These are phyloP conservation scores for Paragyromitra xinjiangensis DNA, from an alignment of 495 filamentous ascomycete species.

Conservation along the genomic window DNA sequence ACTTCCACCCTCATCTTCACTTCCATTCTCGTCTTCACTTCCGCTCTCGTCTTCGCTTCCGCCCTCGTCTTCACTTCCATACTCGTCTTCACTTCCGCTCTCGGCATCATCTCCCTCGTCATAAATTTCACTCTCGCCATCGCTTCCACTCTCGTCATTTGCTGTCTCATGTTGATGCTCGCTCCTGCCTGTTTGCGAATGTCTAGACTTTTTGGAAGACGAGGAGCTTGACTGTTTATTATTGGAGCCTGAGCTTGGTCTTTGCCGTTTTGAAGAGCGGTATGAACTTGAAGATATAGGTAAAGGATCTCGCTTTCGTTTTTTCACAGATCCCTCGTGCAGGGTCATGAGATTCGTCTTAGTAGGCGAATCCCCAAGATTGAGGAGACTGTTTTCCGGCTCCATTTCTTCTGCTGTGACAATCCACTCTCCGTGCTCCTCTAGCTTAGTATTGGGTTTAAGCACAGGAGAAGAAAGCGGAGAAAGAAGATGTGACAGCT, in stretches of 20 bases:
- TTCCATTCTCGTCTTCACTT: too few species aligned
- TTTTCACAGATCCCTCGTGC: not conserved
- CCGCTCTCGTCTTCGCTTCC: too few species aligned
- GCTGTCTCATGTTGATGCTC: not conserved
- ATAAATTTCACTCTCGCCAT: not conserved
- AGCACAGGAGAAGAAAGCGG: not conserved
- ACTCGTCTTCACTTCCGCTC: too few species aligned
- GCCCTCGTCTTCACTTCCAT: too few species aligned
- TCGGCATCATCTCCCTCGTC: too few species aligned
- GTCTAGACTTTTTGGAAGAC: not conserved
- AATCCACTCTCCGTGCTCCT: slow-evolving; percentile 10
- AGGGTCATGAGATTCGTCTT: not conserved
- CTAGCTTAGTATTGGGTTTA: not conserved
- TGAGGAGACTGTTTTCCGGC: slow-evolving; percentile 1
- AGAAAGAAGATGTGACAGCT: not conserved
- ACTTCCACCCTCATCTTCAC: too few species aligned
- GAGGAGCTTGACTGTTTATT: not conserved
- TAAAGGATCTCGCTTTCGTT: not conserved
- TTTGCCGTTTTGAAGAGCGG: slow-evolving; percentile 24
- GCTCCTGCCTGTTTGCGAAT: not conserved
- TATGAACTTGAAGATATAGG: not conserved
- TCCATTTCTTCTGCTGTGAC: slow-evolving; percentile 1
- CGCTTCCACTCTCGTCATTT: not conserved
- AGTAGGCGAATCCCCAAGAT: not conserved
- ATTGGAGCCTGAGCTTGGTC: not conserved